Conservation (phyloP, 129 eudicot species). For the Kitagawia praeruptora region DNA sequence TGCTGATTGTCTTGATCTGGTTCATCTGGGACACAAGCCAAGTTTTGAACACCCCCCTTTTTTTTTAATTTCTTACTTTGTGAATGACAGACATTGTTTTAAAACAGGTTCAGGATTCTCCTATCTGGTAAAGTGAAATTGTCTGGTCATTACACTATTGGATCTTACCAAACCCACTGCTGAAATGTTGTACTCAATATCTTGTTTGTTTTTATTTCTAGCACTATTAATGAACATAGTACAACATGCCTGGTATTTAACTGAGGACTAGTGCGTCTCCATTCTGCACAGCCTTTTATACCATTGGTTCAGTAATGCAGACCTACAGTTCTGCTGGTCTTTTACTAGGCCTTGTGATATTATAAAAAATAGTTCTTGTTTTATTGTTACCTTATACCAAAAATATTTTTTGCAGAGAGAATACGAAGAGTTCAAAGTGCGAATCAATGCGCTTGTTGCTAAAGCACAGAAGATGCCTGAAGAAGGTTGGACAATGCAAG, state of each 20-base stretch:
- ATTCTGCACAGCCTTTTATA: not conserved
- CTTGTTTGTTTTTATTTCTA: not conserved
- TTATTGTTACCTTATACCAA: not conserved
- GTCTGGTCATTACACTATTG: not conserved
- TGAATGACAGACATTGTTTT: not conserved
- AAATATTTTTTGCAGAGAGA: slow-evolving; percentile 35
- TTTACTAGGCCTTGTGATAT: not conserved
- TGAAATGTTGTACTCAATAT: not conserved
- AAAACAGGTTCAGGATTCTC: not conserved
- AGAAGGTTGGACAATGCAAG: slow-evolving; percentile 96
- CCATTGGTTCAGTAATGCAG: not conserved
- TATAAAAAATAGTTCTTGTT: not conserved
- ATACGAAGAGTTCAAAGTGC: slow-evolving; percentile 52
- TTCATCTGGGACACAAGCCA: not conserved
- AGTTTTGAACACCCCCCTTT: not conserved
- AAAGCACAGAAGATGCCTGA: slow-evolving; percentile 79
- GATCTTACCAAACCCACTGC: not conserved
- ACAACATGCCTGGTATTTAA: not conserved
- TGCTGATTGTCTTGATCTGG: not conserved
- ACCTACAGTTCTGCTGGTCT: not conserved
- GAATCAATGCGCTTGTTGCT: slow-evolving; percentile 54
- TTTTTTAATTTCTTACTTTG: not conserved
- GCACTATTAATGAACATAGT: not conserved
- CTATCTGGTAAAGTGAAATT: not conserved
- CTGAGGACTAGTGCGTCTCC: not conserved